Conservation (phyloP, 345 rosid genomes). For the Trapa bicornis region DNA sequence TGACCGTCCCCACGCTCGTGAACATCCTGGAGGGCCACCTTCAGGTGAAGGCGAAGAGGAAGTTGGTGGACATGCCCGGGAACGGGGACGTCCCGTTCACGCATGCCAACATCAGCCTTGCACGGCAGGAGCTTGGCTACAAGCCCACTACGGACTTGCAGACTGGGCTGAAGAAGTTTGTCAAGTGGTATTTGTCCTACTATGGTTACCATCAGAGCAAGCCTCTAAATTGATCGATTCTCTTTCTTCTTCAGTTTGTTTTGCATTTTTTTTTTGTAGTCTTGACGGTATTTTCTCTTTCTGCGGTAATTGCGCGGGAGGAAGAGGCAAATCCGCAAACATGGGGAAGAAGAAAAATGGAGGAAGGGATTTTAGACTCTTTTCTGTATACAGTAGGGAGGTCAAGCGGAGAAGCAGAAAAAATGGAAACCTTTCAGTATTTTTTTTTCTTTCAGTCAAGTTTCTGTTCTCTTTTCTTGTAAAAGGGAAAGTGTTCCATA, state of each 20-base stretch:
- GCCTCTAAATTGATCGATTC: constrained; percentile 8
- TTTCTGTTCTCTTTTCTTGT: too few species aligned
- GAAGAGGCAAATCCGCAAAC: not conserved
- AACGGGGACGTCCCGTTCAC: constrained; percentile 34
- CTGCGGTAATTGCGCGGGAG: not conserved
- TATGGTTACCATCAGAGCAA: constrained; percentile 19
- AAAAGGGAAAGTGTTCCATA: too few species aligned
- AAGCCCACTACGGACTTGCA: constrained; percentile 26
- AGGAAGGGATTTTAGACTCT: not conserved
- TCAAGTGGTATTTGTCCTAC: constrained; percentile 24
- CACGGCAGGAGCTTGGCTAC: constrained; percentile 18
- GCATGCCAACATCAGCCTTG: constrained; percentile 23
- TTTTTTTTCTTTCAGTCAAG: too few species aligned
- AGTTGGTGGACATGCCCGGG: constrained; percentile 23
- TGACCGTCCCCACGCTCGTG: constrained; percentile 24
- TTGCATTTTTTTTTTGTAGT: not conserved
- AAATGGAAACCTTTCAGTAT: too few species aligned
- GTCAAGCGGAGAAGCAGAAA: too few species aligned
- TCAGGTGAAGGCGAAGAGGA: constrained; percentile 24
- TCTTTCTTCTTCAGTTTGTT: too few species aligned
- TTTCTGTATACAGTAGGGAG: not conserved
- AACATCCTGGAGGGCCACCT: constrained; percentile 21
- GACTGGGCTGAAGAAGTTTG: constrained; percentile 25
- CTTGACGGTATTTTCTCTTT: not conserved
- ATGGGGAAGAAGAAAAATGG: not conserved